Percentiles rank a stretch among this genome's conserved stretches.
These are phyloP conservation scores for Xylariaceae sp. DNA, from an alignment of 2,329 filamentous ascomycete genomes.

Conservation along the genomic window DNA sequence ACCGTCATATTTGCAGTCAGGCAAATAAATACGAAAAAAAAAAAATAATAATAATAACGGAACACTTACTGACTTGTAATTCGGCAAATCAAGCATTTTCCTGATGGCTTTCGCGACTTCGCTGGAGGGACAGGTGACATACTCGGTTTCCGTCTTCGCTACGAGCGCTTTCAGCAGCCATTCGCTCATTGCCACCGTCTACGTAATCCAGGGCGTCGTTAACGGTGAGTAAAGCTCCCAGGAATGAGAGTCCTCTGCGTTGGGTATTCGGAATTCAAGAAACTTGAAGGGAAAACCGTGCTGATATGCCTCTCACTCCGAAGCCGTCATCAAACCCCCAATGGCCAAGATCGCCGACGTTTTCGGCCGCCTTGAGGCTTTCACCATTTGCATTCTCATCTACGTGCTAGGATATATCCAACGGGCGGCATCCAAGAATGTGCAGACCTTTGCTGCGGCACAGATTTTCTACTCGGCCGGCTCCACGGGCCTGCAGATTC, in stretches of 20 bases:
- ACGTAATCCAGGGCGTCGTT: conserved; percentile 17
- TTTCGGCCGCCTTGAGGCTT: conserved; percentile 60
- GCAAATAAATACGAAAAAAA: background rate
- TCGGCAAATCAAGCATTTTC: conserved; percentile 36
- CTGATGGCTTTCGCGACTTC: conserved; percentile 65
- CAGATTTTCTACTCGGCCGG: conserved; percentile 63
- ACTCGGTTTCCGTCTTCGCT: conserved; percentile 54
- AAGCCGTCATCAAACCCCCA: conserved; percentile 57
- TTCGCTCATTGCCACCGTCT: conserved; percentile 19
- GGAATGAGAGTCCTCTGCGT: background rate
- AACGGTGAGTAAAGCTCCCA: conserved; percentile 8
- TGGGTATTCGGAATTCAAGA: too few species aligned
- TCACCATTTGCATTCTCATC: conserved; percentile 51
- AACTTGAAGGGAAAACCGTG: too few species aligned
- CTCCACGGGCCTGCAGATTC: conserved; percentile 55
- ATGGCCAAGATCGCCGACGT: conserved; percentile 62
- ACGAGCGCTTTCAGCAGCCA: conserved; percentile 21
- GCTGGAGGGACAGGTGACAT: conserved; percentile 63
- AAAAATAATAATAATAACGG: background rate
- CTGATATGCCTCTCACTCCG: conserved; percentile 12
- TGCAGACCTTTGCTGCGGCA: conserved; percentile 51
- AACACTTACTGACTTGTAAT: background rate
- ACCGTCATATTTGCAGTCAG: background rate
- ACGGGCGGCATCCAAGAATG: conserved; percentile 53
- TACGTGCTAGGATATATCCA: conserved; percentile 57